A percentile compares a stretch with the other conserved stretches of the same genome.
These are phyloP conservation scores for Xylaria sp. DNA, from an alignment of 2,329 filamentous ascomycete species.

Conservation along the genomic window DNA sequence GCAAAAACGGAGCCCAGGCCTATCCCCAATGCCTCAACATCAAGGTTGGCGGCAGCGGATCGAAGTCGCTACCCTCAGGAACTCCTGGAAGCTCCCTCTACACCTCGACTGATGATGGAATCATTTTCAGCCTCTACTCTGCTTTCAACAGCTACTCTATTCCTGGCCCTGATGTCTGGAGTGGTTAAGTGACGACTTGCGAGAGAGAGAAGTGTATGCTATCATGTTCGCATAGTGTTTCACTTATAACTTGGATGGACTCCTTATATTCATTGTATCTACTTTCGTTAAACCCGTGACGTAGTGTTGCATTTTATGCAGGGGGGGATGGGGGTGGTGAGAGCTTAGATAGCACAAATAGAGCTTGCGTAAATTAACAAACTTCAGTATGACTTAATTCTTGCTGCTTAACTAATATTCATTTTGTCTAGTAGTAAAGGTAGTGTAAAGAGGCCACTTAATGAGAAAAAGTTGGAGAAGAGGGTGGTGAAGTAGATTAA, in stretches of 20 bases:
- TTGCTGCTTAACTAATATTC: too few relatives aligned
- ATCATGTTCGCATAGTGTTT: not conserved
- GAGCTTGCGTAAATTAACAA: not conserved
- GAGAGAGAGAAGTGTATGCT: not conserved
- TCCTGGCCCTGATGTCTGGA: constrained; percentile 34
- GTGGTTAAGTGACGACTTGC: not conserved
- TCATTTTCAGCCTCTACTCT: constrained; percentile 60
- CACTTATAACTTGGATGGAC: not conserved
- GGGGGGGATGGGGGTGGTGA: too few relatives aligned
- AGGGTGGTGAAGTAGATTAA: too few relatives aligned
- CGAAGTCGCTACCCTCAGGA: constrained; percentile 51
- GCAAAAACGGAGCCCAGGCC: constrained; percentile 51
- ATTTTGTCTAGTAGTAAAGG: too few relatives aligned
- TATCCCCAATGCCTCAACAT: constrained; percentile 63
- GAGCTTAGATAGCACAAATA: not conserved
- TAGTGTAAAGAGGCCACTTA: too few relatives aligned
- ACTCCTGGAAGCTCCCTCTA: constrained; percentile 58
- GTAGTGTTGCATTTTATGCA: not conserved
- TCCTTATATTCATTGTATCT: not conserved
- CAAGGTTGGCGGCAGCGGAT: constrained; percentile 56
- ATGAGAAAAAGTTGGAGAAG: too few relatives aligned
- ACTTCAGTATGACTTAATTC: too few relatives aligned
- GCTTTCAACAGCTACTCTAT: constrained; percentile 33
- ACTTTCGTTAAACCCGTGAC: not conserved
- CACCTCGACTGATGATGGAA: constrained; percentile 57